Evolutionary conservation across 2,329 filamentous ascomycete species (phyloP).

Genomic region (Arthrobotrys entomopaga): DNA sequence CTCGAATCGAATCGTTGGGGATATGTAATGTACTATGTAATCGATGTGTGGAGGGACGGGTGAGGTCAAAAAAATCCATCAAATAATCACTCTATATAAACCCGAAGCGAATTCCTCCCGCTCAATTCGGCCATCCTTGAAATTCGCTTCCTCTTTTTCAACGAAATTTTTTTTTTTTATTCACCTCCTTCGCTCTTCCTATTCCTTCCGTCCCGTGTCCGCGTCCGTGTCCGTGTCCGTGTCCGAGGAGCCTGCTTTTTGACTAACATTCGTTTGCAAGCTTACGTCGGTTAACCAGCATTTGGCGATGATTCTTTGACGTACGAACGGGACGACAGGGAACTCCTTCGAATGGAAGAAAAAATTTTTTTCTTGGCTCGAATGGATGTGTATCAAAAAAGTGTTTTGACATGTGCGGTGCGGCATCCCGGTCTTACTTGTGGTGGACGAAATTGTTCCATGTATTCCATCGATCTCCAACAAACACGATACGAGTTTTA

Average conservation of each 20-base stretch:
- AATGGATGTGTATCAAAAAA: too few relatives aligned
- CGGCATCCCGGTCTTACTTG: too few relatives aligned
- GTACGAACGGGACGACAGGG: too few relatives aligned
- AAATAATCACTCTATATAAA: conserved; percentile 49
- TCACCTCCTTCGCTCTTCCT: conserved; percentile 14
- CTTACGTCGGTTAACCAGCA: not conserved
- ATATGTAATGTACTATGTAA: conserved; percentile 22
- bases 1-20: conserved; percentile 15
- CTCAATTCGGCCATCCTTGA: conserved; percentile 1
- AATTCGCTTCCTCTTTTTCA: not conserved
- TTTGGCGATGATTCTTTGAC: too few relatives aligned
- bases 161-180: conserved; percentile 1
- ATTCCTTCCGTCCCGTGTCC: conserved; percentile 34
- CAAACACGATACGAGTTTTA: too few relatives aligned
- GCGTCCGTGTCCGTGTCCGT: too few relatives aligned
- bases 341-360: not conserved
- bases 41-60: conserved; percentile 18
- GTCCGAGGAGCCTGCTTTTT: not conserved
- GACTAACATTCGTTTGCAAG: conserved; percentile 5
- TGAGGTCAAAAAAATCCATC: too few relatives aligned
- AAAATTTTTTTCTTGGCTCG: too few relatives aligned
- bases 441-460: too few relatives aligned
- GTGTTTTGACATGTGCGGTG: too few relatives aligned
- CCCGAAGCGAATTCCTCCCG: not conserved
- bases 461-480: too few relatives aligned